Evolutionary conservation across 1,284 basidiomycete genomes (phyloP).

Genomic region (Neonothopanus nambi): DNA sequence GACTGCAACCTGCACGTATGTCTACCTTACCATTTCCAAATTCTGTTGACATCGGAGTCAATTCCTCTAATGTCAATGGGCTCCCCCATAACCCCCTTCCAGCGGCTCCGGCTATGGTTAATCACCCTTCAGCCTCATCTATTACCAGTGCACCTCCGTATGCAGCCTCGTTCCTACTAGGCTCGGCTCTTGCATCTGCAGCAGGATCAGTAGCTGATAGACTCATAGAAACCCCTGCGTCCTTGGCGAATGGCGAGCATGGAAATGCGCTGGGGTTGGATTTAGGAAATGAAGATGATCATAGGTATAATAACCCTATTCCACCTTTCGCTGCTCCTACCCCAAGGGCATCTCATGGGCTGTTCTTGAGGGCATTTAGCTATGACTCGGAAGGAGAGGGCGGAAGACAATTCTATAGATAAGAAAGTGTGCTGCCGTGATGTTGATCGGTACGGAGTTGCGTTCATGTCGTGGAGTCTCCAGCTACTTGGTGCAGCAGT

Average conservation of each 20-base stretch:
- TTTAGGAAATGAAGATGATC: neutral
- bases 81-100: slow-evolving; percentile 1
- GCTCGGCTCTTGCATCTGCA: no score
- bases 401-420: slow-evolving; percentile 5
- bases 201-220: no score
- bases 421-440: neutral
- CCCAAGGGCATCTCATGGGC: slow-evolving; percentile 8
- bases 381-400: slow-evolving; percentile 3
- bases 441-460: no score
- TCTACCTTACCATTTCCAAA: neutral
- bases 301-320: neutral
- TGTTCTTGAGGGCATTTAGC: slow-evolving; percentile 12
- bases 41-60: neutral
- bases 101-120: neutral
- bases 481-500: no score
- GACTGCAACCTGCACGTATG: neutral
- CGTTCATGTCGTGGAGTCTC: no score
- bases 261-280: slow-evolving; percentile 10
- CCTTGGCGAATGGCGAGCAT: neutral
- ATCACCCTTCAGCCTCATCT: neutral
- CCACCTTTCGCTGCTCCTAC: slow-evolving; percentile 12
- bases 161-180: neutral
- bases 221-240: neutral
- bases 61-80: neutral
- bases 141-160: slow-evolving; percentile 1